These are phyloP conservation scores for Prunus campanulata DNA, from an alignment of 306 rosid species.

Conservation along the genomic window DNA sequence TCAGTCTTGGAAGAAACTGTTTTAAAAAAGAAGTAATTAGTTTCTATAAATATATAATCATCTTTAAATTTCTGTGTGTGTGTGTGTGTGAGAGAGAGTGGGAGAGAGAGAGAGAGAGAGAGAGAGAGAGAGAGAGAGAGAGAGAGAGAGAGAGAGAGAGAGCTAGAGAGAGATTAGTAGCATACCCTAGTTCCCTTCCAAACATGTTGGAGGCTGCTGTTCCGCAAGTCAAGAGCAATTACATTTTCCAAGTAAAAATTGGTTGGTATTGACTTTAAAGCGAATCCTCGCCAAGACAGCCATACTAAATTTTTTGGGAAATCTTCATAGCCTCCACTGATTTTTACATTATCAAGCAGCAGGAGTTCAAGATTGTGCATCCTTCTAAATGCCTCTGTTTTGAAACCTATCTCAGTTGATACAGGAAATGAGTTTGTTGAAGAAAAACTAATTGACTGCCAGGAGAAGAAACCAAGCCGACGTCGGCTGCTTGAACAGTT, in stretches of 20 bases:
- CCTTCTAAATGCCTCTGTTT: not conserved
- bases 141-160: not conserved
- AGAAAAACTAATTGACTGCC: not conserved
- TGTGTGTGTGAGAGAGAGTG: not conserved
- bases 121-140: not conserved
- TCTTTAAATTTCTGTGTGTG: not conserved
- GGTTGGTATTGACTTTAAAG: not conserved
- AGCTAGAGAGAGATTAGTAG: too few species aligned
- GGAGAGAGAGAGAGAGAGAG: not conserved
- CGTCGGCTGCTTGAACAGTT: not conserved
- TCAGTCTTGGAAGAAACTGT: not conserved
- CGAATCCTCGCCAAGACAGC: conserved; percentile 7
- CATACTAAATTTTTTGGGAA: conserved; percentile 2
- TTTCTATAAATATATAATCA: not conserved
- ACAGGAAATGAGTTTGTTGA: not conserved
- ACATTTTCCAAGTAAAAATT: not conserved
- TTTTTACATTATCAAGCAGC: not conserved
- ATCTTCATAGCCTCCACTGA: not conserved
- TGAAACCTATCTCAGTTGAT: not conserved
- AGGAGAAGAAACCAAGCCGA: not conserved
- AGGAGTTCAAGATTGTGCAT: not conserved
- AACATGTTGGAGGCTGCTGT: not conserved
- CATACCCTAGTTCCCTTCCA: not conserved
- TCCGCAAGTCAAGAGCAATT: not conserved
- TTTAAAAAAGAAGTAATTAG: not conserved